A percentile compares a stretch with the other conserved stretches of the same genome.
Conservation (phyloP, 768 basidiomycete species). For the Cyathus striatus region DNA sequence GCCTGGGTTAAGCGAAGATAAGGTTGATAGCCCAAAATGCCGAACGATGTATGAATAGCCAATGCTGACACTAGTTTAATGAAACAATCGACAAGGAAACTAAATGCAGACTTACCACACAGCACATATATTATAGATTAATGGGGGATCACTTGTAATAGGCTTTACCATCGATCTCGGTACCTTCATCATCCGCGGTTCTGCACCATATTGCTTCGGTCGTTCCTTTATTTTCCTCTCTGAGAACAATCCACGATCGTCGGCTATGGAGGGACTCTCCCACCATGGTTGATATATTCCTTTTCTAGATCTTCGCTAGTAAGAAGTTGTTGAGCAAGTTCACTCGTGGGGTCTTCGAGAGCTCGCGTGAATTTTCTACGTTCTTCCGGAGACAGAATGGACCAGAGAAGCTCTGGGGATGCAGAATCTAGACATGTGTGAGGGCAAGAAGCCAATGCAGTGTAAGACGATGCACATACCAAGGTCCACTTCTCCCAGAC, state of each 20-base stretch:
- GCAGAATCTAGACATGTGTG: slow-evolving; percentile 38
- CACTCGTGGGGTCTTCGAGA: slow-evolving; percentile 58
- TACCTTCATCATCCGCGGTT: slow-evolving; percentile 40
- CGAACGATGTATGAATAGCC: slow-evolving; percentile 67
- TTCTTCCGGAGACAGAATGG: slow-evolving; percentile 54
- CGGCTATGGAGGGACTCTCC: slow-evolving; percentile 29
- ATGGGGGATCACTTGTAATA: slow-evolving; percentile 27
- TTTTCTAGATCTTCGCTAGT: slow-evolving; percentile 48
- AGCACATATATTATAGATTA: slow-evolving; percentile 68
- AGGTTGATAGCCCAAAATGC: slow-evolving; percentile 51
- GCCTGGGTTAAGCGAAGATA: slow-evolving; percentile 36
- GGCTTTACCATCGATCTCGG: slow-evolving; percentile 40
- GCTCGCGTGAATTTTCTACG: slow-evolving; percentile 54
- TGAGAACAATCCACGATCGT: no score
- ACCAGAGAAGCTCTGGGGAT: slow-evolving; percentile 56
- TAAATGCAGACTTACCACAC: slow-evolving; percentile 48
- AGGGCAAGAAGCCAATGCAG: neutral
- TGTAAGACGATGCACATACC: slow-evolving; percentile 32
- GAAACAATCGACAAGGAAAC: neutral
- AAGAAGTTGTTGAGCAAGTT: slow-evolving; percentile 54
- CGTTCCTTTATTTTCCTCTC: no score
- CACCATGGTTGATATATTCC: slow-evolving; percentile 69
- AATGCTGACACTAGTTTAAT: slow-evolving; percentile 35
- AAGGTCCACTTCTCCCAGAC: slow-evolving; percentile 56
- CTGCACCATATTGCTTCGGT: slow-evolving; percentile 22